Conservation (phyloP, 2,329 filamentous ascomycete genomes). For the Scedosporium boydii region DNA sequence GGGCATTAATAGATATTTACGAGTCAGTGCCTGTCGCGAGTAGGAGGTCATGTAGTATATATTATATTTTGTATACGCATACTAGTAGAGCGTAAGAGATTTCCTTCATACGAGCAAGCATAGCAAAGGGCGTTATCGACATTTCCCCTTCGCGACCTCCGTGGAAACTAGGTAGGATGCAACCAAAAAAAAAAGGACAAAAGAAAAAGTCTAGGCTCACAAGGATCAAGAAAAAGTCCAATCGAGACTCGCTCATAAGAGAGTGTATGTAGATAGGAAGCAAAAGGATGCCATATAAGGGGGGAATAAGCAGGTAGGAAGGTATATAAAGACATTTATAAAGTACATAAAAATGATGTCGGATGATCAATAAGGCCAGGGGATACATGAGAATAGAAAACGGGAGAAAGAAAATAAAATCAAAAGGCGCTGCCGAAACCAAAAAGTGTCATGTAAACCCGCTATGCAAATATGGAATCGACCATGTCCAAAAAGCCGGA, state of each 20-base stretch:
- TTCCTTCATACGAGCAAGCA: too few relatives aligned
- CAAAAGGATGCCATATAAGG: neutral
- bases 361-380: neutral
- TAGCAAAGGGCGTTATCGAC: too few relatives aligned
- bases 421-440: constrained; percentile 1
- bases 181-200: neutral
- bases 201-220: neutral
- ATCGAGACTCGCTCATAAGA: neutral
- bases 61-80: too few relatives aligned
- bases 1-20: too few relatives aligned
- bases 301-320: neutral
- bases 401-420: constrained; percentile 6
- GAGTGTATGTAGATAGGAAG: neutral
- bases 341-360: neutral
- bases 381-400: neutral
- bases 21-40: too few relatives aligned
- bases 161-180: neutral
- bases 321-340: neutral
- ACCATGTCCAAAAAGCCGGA: constrained; percentile 5
- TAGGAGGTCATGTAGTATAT: too few relatives aligned
- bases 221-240: neutral
- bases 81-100: too few relatives aligned
- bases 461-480: constrained; percentile 10
- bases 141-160: neutral
- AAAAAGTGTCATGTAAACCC: constrained; percentile 5